Evolutionary conservation across 148 eudicot species (phyloP).

Genomic region (Rhododendron kiyosumense): DNA sequence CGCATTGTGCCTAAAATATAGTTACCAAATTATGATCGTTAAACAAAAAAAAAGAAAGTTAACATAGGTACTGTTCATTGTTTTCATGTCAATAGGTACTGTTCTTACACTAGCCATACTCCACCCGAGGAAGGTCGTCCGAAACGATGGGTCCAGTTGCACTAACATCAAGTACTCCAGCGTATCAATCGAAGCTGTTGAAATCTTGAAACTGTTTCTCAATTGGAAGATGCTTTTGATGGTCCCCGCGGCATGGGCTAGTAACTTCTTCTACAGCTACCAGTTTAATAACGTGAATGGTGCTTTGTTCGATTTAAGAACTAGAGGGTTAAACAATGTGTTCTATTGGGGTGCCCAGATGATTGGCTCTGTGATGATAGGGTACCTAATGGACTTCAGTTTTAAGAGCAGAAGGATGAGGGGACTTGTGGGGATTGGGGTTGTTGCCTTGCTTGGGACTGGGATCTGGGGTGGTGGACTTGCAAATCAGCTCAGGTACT

Average conservation of each 20-base stretch:
- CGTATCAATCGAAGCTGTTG: slow-evolving; percentile 44
- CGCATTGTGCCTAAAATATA: background rate
- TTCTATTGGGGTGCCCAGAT: slow-evolving; percentile 99
- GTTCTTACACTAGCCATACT: slow-evolving; percentile 43
- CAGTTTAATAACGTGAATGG: slow-evolving; percentile 96
- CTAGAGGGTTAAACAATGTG: slow-evolving; percentile 84
- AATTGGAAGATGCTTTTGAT: slow-evolving; percentile 89
- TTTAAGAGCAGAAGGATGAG: slow-evolving; percentile 71
- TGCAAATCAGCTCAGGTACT: slow-evolving; percentile 59
- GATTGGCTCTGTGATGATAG: slow-evolving; percentile 72
- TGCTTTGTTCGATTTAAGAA: slow-evolving; percentile 72
- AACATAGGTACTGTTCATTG: slow-evolving; percentile 25
- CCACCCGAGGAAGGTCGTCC: slow-evolving; percentile 65
- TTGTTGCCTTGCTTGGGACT: slow-evolving; percentile 69
- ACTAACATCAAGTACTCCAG: slow-evolving; percentile 69
- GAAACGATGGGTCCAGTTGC: slow-evolving; percentile 75
- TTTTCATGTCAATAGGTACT: slow-evolving; percentile 70
- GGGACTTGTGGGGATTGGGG: slow-evolving; percentile 58
- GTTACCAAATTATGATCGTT: background rate
- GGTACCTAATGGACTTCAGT: slow-evolving; percentile 77
- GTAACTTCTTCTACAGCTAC: slow-evolving; percentile 88
- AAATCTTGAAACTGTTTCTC: slow-evolving; percentile 57
- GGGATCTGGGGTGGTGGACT: slow-evolving; percentile 93
- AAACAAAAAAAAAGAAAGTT: background rate
- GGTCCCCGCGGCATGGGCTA: slow-evolving; percentile 75